Evolutionary conservation across 495 filamentous ascomycete genomes (phyloP), one percentile per base, ranked within the genome.

Genomic region (Aspergillus indologenus): DNA sequence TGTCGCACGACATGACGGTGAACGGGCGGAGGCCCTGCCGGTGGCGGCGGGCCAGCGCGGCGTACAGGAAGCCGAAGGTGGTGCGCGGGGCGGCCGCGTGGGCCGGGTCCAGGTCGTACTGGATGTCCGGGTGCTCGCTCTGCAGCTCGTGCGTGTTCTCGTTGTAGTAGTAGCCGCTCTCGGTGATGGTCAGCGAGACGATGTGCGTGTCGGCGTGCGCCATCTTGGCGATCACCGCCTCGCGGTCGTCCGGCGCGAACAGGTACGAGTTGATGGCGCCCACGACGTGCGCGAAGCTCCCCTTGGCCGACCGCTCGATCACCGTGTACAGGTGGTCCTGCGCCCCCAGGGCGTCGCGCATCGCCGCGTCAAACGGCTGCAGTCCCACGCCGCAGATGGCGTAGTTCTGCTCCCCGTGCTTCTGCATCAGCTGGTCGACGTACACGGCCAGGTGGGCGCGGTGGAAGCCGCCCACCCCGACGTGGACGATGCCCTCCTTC

Each of bases 151-250:
- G 77, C 8, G 75, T 71, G 70, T 80, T 80, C 61, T 80, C 77
- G 60, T 80, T 80, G 67, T 79, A 79, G 70, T 77, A 79, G 70
- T 80, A 80, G 45, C 77, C 77, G 64, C 75, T 76, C 65, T 80
- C 77, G 57, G 77, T 80, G 68, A 80, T 79, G 62, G 77, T 80
- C 57, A 80, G 74, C 23, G 77, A 80, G 18, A 80, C 77, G 42
- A 80, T 80, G 62, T 72, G 75, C 26, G 77, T 80, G 65, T 80
- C 77, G 0, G 75, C 72, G 63, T 80, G 75, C 8, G 77, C 77
- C 75, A 80, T 77, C 70, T 80, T 80, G 57, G 71, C 72, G 45
- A 80, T 69, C 26, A 79, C 75, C 20, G 75, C 75, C 58, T 78
- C 74, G 54, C 75, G 75, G 60, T 80, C 44, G 45, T 80, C 77